Evolutionary conservation across 208 protist genomes (phyloP).

Genomic region (Kentomonas sorsogonicus): DNA sequence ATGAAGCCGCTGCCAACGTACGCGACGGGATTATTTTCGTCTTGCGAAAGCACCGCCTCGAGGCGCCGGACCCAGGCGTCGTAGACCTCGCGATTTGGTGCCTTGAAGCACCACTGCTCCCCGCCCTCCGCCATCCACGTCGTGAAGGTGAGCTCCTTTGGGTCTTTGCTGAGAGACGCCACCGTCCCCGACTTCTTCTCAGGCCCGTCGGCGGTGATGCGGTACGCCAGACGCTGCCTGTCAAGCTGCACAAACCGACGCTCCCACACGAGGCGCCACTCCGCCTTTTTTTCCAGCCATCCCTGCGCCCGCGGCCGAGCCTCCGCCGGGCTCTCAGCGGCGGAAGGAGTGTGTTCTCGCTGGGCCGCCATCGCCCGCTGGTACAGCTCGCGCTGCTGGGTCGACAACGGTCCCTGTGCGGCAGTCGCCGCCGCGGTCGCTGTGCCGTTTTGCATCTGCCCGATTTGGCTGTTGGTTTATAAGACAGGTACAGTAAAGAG

Average conservation of each 20-base stretch:
- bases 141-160: slow-evolving; percentile 33
- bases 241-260: slow-evolving; percentile 52
- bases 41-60: slow-evolving; percentile 18
- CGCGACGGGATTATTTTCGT: not conserved
- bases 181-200: slow-evolving; percentile 57
- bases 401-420: too few relatives aligned
- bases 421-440: too few relatives aligned
- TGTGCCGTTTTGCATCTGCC: too few relatives aligned
- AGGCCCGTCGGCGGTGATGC: slow-evolving; percentile 27
- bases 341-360: too few relatives aligned
- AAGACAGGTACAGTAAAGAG: slow-evolving; percentile 3
- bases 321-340: too few relatives aligned
- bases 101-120: slow-evolving; percentile 61
- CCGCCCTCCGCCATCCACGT: slow-evolving; percentile 72
- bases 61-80: slow-evolving; percentile 37
- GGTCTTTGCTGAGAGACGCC: slow-evolving; percentile 33
- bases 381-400: not conserved
- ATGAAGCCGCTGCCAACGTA: not conserved
- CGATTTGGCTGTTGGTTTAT: not conserved
- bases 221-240: slow-evolving; percentile 56
- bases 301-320: too few relatives aligned
- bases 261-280: slow-evolving; percentile 74
- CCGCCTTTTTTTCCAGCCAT: slow-evolving; percentile 74
- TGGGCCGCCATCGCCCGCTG: too few relatives aligned
- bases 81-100: slow-evolving; percentile 35